Percentiles rank a stretch among this genome's conserved stretches.
phyloP scores from a whole-genome alignment of 345 rosid genomes.

The Carallia pectinifolia region DNA sequence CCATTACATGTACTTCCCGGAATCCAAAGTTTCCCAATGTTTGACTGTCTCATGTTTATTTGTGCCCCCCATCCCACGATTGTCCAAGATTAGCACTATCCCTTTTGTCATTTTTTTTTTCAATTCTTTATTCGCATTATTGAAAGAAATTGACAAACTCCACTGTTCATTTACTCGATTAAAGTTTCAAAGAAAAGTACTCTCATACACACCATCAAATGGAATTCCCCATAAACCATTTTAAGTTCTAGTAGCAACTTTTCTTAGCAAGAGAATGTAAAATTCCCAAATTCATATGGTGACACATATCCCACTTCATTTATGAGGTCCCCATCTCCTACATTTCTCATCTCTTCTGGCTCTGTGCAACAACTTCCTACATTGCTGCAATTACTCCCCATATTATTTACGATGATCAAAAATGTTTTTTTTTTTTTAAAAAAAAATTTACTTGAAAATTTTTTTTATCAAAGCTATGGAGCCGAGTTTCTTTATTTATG shows the following conservation, averaged over 20 bases:
- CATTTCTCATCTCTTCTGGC: too few species aligned
- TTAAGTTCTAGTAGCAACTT: too few species aligned
- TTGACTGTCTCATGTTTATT: slow-evolving; percentile 5
- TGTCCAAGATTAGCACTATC: too few species aligned
- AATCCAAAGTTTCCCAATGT: slow-evolving; percentile 40
- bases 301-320: slow-evolving; percentile 2
- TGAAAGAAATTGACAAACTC: not conserved
- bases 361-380: too few species aligned
- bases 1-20: slow-evolving; percentile 23
- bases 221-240: too few species aligned
- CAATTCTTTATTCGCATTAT: not conserved
- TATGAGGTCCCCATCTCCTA: slow-evolving; percentile 1
- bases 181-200: not conserved
- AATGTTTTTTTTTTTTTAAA: too few species aligned
- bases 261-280: too few species aligned
- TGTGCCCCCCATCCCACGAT: not conserved
- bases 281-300: not conserved
- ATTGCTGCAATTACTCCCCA: not conserved
- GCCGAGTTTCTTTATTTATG: too few species aligned
- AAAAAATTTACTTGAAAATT: too few species aligned
- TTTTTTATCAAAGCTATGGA: too few species aligned
- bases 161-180: not conserved
- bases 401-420: not conserved
- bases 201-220: too few species aligned
- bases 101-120: not conserved